Conservation (phyloP, 805 yeast species). For the Priceomyces castillae region DNA sequence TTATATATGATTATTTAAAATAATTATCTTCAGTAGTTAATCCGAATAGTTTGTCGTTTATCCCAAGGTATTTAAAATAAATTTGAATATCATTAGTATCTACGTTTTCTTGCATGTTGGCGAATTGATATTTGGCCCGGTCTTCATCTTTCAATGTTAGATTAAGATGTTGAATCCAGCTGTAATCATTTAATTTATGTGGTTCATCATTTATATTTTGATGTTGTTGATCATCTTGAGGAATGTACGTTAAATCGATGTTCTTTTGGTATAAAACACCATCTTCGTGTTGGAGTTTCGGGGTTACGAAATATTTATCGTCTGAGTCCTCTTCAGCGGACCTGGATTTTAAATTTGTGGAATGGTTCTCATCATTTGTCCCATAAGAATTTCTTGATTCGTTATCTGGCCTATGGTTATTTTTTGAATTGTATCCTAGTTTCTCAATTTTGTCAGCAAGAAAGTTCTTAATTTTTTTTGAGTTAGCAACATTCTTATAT, state of each 20-base stretch:
- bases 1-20: conserved; percentile 17
- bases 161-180: not conserved
- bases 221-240: not conserved
- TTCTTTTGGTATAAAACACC: not conserved
- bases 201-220: not conserved
- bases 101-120: conserved; percentile 1
- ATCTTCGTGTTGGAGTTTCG: not conserved
- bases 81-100: conserved; percentile 17
- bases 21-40: conserved; percentile 30
- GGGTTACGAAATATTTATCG: not conserved
- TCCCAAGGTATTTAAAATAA: conserved; percentile 25
- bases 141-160: not conserved
- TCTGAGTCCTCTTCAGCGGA: too few species aligned
- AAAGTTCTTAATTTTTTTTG: conserved; percentile 20
- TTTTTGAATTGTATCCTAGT: conserved; percentile 14
- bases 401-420: not conserved
- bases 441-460: conserved; percentile 23
- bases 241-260: not conserved
- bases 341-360: too few species aligned
- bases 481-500: conserved; percentile 11
- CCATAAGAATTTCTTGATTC: too few species aligned
- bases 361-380: too few species aligned
- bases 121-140: not conserved
- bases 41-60: conserved; percentile 16
- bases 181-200: conserved; percentile 6